Evolutionary conservation across 306 rosid species (phyloP), one percentile per base, ranked within the genome.

Genomic region (Lagenaria siceraria): DNA sequence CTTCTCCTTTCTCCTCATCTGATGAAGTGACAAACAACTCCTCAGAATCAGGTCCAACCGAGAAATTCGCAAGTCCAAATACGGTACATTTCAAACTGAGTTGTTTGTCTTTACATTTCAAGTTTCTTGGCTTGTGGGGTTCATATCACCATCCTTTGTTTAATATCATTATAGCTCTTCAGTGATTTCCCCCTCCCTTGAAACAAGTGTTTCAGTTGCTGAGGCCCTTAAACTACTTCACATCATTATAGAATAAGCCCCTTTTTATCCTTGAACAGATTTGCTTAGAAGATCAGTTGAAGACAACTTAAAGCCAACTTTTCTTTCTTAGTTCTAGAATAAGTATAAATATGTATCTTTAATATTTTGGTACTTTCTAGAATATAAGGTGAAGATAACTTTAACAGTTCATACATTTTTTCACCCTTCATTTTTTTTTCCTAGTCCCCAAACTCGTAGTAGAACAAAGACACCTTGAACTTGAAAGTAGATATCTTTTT

Each of bases 1-100:
- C 75, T n/a, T 82, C 90, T 60, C 76, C 90, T n/a, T 88, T 75
- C 76, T 85, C 96, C 48, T 79, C 92, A 2, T 84, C 89, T 25
- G 83, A 79, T 81, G 83, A 86, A 55, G 64, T 82, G 51, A 17
- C 81, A 77, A 69, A 78, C 66, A 70, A 63, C 78, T 85, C 91
- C 61, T 84, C 80, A 27, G 88, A 82, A 43, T 77, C 90, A 5
- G 75, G 79, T 77, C 61, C 86, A 35, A 66, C 82, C 8, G 74
- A 76, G 83, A 93, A 93, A 83, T 89, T 79, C 31, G 82, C 81
- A 74, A 85, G 77, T 77, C 76, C 81, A 68, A 85, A 86, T 56
- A 76, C 87, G 46, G 98, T 93, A 87, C 85, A 90, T 83, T 43
- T 68, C 80, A 60, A 33, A 35, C 19, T 6, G 48, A 31, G 4